A percentile compares a stretch with the other conserved stretches of the same genome.
Conservation (phyloP, 2,329 filamentous ascomycete genomes). For the Colletotrichum limetticola region DNA sequence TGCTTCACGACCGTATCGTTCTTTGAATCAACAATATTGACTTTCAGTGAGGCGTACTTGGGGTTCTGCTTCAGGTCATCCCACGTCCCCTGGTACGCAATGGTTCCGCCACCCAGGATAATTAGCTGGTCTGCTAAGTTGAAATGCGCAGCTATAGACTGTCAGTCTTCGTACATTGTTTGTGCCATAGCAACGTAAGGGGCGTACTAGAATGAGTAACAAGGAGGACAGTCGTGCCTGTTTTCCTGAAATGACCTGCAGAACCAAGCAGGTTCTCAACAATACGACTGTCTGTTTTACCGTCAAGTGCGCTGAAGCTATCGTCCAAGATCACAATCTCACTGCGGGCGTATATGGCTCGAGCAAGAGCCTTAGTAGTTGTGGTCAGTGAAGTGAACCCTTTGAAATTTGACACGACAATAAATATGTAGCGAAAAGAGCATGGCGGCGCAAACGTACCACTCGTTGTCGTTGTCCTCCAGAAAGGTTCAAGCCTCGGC, state of each 20-base stretch:
- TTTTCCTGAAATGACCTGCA: constrained; percentile 35
- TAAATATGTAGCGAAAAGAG: neutral
- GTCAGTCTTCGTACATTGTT: neutral
- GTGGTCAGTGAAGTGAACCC: neutral
- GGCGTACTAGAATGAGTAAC: constrained; percentile 6
- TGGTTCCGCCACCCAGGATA: neutral
- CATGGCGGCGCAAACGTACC: neutral
- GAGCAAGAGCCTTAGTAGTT: constrained; percentile 17
- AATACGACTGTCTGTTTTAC: constrained; percentile 29
- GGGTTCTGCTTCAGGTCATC: neutral
- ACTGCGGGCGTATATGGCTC: constrained; percentile 16
- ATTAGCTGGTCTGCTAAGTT: constrained; percentile 1
- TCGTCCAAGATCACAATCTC: constrained; percentile 25
- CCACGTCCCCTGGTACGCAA: constrained; percentile 19
- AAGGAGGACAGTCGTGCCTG: constrained; percentile 32
- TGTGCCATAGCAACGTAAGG: neutral
- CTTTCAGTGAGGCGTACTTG: neutral
- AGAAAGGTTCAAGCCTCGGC: constrained; percentile 36
- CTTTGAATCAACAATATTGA: neutral
- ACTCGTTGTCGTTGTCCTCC: constrained; percentile 41
- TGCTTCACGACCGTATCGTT: neutral
- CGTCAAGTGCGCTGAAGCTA: constrained; percentile 31
- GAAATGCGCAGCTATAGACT: neutral
- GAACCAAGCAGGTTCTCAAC: constrained; percentile 34
- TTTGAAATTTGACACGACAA: neutral